phyloP scores from a whole-genome alignment of 2,329 filamentous ascomycete genomes.

The Teratosphaeria pseudoeucalypti region DNA sequence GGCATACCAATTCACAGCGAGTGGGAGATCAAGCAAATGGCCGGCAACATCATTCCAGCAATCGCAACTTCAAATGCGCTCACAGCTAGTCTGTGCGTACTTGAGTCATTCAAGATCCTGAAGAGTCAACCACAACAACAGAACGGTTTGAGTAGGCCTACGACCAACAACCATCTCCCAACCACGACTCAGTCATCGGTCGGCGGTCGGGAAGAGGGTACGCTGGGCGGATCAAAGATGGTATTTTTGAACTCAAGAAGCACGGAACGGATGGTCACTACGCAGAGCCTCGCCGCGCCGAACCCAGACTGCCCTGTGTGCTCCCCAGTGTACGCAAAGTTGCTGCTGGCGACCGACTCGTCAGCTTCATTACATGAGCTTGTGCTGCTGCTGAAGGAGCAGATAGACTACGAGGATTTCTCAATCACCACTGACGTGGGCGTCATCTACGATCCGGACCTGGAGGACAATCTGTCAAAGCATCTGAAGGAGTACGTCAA shows the following conservation, averaged over 20 bases:
- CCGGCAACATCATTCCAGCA: slow-evolving; percentile 95
- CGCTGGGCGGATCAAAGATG: slow-evolving; percentile 47
- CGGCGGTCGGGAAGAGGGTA: slow-evolving; percentile 8
- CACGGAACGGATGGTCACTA: slow-evolving; percentile 48
- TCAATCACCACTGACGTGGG: slow-evolving; percentile 63
- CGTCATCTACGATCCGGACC: slow-evolving; percentile 80
- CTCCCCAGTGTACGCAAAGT: slow-evolving; percentile 22
- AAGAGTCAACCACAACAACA: slow-evolving; percentile 37
- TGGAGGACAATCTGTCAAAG: slow-evolving; percentile 75
- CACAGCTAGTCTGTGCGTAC: slow-evolving; percentile 80
- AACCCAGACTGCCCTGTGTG: slow-evolving; percentile 80
- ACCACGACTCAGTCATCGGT: slow-evolving; percentile 2
- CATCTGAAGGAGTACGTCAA: slow-evolving; percentile 63
- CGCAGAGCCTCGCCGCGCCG: slow-evolving; percentile 48
- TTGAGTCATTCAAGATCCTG: slow-evolving; percentile 87
- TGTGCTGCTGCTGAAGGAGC: slow-evolving; percentile 60
- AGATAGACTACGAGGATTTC: slow-evolving; percentile 70
- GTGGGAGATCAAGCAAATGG: slow-evolving; percentile 98
- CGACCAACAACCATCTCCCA: slow-evolving; percentile 8
- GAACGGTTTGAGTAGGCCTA: slow-evolving; percentile 4
- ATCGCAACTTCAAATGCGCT: slow-evolving; percentile 98
- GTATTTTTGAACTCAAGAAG: slow-evolving; percentile 67
- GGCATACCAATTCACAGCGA: slow-evolving; percentile 79
- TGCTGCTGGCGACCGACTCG: slow-evolving; percentile 37
- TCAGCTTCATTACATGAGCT: slow-evolving; percentile 61